phyloP scores from a whole-genome alignment of 2,329 filamentous ascomycete genomes.

The Botryosphaeria dothidea region DNA sequence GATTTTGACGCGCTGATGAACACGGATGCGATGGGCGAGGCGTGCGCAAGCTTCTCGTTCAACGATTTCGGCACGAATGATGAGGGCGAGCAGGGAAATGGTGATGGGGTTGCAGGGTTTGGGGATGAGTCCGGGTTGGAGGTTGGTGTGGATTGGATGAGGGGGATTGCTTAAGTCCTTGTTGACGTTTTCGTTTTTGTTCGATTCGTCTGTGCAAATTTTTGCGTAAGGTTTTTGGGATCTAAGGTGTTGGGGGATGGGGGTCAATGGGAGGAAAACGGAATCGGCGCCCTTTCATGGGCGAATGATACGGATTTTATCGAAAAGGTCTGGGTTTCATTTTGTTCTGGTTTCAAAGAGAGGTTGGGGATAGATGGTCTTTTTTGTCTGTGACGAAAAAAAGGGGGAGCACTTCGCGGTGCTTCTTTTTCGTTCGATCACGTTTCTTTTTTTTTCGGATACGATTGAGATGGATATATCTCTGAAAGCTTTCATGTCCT shows the following conservation, averaged over 20 bases:
- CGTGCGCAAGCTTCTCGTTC: constrained; percentile 28
- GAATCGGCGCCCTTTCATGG: neutral
- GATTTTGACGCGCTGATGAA: constrained; percentile 44
- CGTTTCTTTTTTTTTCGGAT: no score
- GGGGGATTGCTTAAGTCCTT: neutral
- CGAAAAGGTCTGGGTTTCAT: no score
- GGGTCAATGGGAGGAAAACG: neutral
- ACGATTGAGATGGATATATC: no score
- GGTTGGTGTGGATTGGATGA: constrained; percentile 15
- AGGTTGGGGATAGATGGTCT: no score
- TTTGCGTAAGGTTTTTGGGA: neutral
- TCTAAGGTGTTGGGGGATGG: neutral
- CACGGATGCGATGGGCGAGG: constrained; percentile 41
- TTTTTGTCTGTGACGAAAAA: no score
- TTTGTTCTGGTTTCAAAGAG: no score
- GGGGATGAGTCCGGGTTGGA: neutral
- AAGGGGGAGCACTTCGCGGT: no score
- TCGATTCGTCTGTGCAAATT: no score
- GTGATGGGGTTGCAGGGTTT: no score
- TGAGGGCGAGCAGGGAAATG: neutral
- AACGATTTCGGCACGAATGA: constrained; percentile 17
- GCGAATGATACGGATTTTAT: no score
- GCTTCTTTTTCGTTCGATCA: no score
- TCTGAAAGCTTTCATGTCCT: no score
- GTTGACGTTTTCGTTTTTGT: neutral